phyloP scores from a whole-genome alignment of 176 grass and related monocot genomes.

The Coix lacrymajobi region DNA sequence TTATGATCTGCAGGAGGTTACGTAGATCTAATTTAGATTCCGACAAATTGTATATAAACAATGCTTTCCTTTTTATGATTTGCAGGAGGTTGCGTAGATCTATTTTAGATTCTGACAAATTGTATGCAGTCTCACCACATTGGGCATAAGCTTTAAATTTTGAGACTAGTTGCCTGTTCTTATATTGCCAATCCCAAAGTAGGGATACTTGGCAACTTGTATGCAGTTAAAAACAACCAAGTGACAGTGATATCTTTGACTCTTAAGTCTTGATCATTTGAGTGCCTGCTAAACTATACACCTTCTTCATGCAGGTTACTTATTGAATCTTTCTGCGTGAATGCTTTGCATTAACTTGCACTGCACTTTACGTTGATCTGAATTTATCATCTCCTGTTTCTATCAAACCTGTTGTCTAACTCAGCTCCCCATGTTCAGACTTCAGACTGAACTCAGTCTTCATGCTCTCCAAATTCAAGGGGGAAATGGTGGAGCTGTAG shows the following conservation, averaged over 20 bases:
- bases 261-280: neutral
- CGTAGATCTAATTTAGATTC: constrained; percentile 11
- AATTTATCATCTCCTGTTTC: constrained; percentile 19
- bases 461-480: neutral
- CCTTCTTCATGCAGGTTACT: constrained; percentile 10
- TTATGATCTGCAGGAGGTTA: neutral
- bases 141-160: neutral
- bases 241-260: constrained; percentile 11
- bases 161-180: neutral
- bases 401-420: constrained; percentile 1
- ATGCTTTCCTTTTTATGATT: neutral
- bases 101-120: constrained; percentile 8
- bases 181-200: neutral
- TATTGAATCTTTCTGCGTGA: neutral
- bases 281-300: neutral
- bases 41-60: neutral
- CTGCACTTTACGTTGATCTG: neutral
- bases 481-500: neutral
- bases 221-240: neutral
- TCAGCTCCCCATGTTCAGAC: neutral
- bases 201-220: neutral
- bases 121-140: neutral
- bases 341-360: neutral
- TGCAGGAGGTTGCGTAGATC: neutral
- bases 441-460: neutral